phyloP scores from a whole-genome alignment of 164 flowering plant genomes.

The Piper longum region DNA sequence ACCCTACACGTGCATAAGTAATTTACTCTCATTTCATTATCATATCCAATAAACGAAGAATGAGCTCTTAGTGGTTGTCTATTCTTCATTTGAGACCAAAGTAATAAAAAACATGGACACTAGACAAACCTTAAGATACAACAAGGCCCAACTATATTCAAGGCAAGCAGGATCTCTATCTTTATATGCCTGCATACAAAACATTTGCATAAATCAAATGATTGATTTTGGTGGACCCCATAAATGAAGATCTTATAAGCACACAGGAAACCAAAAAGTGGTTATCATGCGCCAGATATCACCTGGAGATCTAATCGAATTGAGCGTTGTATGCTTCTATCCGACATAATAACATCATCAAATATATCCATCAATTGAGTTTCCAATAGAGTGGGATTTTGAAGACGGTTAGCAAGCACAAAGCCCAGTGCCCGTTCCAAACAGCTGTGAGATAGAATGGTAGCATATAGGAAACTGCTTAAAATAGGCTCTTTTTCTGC shows the following conservation, averaged over 20 bases:
- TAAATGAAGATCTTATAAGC: background rate
- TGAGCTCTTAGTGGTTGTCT: background rate
- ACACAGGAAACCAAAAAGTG: background rate
- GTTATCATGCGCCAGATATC: conserved; percentile 6
- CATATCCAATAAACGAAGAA: background rate
- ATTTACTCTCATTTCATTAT: background rate
- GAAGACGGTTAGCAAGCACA: conserved; percentile 72
- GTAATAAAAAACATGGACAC: background rate
- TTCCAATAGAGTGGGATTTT: conserved; percentile 58
- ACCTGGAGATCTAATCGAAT: conserved; percentile 81
- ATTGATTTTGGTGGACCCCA: background rate
- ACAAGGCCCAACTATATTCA: conserved; percentile 57
- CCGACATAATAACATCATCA: conserved; percentile 44
- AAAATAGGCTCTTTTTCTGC: conserved; percentile 85
- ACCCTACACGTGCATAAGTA: conserved; percentile 33
- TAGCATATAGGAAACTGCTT: conserved; percentile 79
- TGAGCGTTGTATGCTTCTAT: conserved; percentile 47
- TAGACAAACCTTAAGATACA: conserved; percentile 56
- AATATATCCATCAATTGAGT: conserved; percentile 70
- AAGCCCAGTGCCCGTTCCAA: conserved; percentile 71
- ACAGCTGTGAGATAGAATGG: conserved; percentile 62
- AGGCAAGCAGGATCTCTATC: conserved; percentile 84
- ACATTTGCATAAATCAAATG: conserved; percentile 4
- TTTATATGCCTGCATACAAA: conserved; percentile 53
- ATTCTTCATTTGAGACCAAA: no score